Evolutionary conservation across 2,329 filamentous ascomycete species (phyloP).

Genomic region (Aspergillus pseudoviridinutans): DNA sequence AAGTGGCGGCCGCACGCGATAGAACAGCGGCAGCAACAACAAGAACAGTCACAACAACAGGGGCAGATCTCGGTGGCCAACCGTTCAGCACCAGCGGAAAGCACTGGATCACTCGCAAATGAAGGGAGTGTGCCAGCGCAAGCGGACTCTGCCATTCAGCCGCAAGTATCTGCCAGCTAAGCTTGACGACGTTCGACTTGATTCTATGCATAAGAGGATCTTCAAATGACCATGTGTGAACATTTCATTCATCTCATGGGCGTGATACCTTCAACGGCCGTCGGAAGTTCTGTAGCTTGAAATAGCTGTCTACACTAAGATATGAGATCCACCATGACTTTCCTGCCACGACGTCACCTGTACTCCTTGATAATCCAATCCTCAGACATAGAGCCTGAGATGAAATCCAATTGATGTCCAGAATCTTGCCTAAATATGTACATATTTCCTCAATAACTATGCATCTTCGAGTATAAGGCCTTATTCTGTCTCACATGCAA

Average conservation of each 20-base stretch:
- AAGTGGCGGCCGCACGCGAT: constrained; percentile 52
- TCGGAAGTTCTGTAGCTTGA: background rate
- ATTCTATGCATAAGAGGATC: background rate
- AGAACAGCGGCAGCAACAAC: constrained; percentile 17
- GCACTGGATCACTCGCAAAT: background rate
- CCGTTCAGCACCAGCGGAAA: background rate
- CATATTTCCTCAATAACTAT: background rate
- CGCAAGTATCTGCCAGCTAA: background rate
- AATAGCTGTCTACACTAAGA: too few relatives aligned
- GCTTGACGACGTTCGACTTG: background rate
- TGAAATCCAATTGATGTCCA: background rate
- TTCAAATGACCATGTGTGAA: background rate
- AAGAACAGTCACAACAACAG: constrained; percentile 2
- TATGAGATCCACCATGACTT: background rate
- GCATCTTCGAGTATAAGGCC: background rate
- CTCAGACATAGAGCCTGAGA: background rate
- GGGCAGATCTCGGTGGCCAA: background rate
- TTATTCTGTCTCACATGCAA: background rate
- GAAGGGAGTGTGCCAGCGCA: background rate
- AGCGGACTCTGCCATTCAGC: background rate
- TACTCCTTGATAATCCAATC: background rate
- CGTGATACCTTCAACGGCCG: background rate
- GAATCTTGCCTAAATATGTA: background rate
- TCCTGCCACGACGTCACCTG: background rate
- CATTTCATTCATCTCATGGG: background rate